phyloP scores from a whole-genome alignment of 2,329 filamentous ascomycete genomes.

The Pezicula radicicola region DNA sequence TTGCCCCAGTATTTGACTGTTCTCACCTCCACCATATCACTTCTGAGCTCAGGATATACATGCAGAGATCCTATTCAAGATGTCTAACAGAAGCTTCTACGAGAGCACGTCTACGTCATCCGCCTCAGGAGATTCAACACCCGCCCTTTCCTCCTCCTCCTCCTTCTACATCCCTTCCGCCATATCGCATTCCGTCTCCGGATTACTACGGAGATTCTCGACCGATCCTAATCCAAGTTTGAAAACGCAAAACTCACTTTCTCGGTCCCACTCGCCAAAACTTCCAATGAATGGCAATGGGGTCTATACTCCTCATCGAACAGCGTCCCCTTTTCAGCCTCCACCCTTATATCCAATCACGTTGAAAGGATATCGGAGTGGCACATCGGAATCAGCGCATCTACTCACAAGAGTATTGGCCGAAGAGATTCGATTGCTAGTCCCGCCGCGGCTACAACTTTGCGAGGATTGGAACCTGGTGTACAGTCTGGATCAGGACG shows the following conservation, averaged over 20 bases:
- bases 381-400: conserved; percentile 56
- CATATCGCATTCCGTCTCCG: conserved; percentile 52
- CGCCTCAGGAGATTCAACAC: conserved; percentile 15
- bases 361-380: conserved; percentile 62
- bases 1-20: too few relatives aligned
- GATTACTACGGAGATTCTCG: conserved; percentile 66
- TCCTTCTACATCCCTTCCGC: conserved; percentile 44
- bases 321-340: conserved; percentile 77
- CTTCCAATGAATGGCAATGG: conserved; percentile 16
- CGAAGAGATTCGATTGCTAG: conserved; percentile 87
- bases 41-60: not conserved
- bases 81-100: conserved; percentile 1
- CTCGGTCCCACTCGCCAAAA: conserved; percentile 1
- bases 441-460: conserved; percentile 84
- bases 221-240: conserved; percentile 35
- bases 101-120: conserved; percentile 16
- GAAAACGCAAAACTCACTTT: conserved; percentile 14
- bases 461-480: conserved; percentile 81
- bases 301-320: conserved; percentile 41
- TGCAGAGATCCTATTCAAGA: not conserved
- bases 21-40: too few relatives aligned
- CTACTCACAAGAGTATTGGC: conserved; percentile 73
- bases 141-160: conserved; percentile 35
- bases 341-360: conserved; percentile 82
- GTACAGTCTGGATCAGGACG: conserved; percentile 91